Percentiles rank a stretch among this genome's conserved stretches.
Conservation (phyloP, 495 filamentous ascomycete species). For the Penicillium manginii region DNA sequence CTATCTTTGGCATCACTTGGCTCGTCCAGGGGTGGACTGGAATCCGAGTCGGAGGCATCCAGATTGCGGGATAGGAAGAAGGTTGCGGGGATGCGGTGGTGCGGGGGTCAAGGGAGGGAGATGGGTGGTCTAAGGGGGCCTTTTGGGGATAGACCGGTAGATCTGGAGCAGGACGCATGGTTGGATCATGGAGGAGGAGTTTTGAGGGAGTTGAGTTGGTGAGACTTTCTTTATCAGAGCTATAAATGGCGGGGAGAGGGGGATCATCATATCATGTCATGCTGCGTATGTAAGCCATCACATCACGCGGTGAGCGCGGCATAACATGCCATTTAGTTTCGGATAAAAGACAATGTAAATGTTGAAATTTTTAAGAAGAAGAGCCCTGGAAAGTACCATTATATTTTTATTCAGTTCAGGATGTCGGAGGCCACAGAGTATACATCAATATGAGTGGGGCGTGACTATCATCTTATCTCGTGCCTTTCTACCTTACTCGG, state of each 20-base stretch:
- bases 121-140: constrained; percentile 34
- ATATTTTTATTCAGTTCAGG: neutral
- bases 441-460: no score
- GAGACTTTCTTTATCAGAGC: neutral
- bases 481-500: no score
- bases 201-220: constrained; percentile 2
- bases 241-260: constrained; percentile 12
- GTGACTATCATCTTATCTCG: no score
- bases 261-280: constrained; percentile 13
- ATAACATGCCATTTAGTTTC: constrained; percentile 3
- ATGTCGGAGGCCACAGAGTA: no score
- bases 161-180: constrained; percentile 49
- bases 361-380: neutral
- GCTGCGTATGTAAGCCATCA: constrained; percentile 27
- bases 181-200: constrained; percentile 20
- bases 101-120: constrained; percentile 45
- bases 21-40: constrained; percentile 30
- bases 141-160: constrained; percentile 36
- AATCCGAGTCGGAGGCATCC: constrained; percentile 31
- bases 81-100: constrained; percentile 40
- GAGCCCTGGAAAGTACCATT: neutral
- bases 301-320: constrained; percentile 19
- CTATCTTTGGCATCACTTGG: constrained; percentile 38
- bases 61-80: constrained; percentile 50
- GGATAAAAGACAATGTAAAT: neutral